Base-by-base conservation (phyloP, 2,329 filamentous ascomycete genomes). In the Penicillium freii region DNA sequence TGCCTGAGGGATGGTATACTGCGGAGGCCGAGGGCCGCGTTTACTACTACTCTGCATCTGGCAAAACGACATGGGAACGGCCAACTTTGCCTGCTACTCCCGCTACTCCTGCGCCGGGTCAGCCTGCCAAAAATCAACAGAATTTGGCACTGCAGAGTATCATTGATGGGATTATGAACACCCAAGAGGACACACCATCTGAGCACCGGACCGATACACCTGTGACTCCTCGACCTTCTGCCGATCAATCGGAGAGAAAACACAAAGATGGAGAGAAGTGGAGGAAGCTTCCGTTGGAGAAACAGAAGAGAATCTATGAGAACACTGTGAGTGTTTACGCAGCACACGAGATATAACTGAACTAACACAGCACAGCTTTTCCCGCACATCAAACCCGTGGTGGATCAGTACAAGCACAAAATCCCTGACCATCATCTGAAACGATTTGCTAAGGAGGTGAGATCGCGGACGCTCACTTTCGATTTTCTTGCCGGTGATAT, bases 301-400 rank as follows among this genome's bases (percentile, higher is more conserved):
- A 97, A 76, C 91, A 94, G 75, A 95, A 92, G 84, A 96, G 91
- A 78, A 82, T 96, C 2, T 97, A 97, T 68, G 92, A 97, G 74
- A 92, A 92, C 70, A 96, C 92, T 51, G 91, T 95, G 81, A 73
- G 90, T 79, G 15, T 29, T 23, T 7, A 9, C 5, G 17, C 38
- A 21, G 1, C 10, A n/a, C 23, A 34, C 10, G 17, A 21, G 2
- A 39, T 19, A 36, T 39, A 5, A n/a, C 29, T 10, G 2, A 19
- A 47, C 62, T 66, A 53, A 66, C 59, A 69, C 27, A 27, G 13
- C 15, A 6, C 63, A 94, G 91, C 81, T 97, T 7, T 90, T 88
- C 69, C 91, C 91, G 6, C 87, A 91, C 56, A 87, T 97, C 65
- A 93, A 92, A 73, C 83, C 91, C 62, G 87, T 96, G 1, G 84